Evolutionary conservation across 352 stramenopile species (phyloP), one percentile per base, ranked within the genome.

Genomic region (Pythium dissimile): DNA sequence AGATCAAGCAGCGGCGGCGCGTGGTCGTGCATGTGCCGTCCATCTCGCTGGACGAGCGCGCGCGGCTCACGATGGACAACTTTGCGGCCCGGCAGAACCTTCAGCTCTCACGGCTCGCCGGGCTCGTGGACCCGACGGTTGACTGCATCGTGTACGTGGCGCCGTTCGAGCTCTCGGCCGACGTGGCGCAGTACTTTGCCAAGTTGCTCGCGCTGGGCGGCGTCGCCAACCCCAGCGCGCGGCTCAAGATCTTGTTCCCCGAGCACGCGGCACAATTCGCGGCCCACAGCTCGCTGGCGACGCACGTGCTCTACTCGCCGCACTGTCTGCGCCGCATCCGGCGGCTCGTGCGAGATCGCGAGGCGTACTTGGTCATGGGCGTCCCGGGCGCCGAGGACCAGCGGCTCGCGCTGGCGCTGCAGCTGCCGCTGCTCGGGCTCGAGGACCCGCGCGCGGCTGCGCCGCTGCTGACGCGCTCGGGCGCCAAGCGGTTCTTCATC

Each of bases 121-220:
- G 71, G 37, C 50, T 89, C 26, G 42, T 82, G 28, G 87, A 95
- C 53, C 50, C 67, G 13, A 77, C 87, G 48, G 84, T 97, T 23
- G 80, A 96, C n/a, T 44, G 26, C 28, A 62, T 97, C 20, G 67
- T 97, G n/a, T 97, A 96, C 57, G 79, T 97, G 6, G 73, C 76
- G 28, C 86, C 88, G 13, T 93, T 93, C 52, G 75, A 92, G 45
- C 72, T 96, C 16, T 77, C 81, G 0, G 37, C 67, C 0, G 86
- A 96, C 37, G 69, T 96, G 35, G 65, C 72, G 13, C 80, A 88
- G 54, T 97, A 97, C 57, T 75, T 87, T 26, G 56, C 91, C 39
- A 95, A 95, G 45, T 65, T 97, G 16, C 61, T 97, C 44, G 75
- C 96, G 57, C 74, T 97, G 27, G 74, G 72, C 4, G 84, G 83